Conservation (phyloP, 23 red algal species). For the Pyropia haitanensis region DNA sequence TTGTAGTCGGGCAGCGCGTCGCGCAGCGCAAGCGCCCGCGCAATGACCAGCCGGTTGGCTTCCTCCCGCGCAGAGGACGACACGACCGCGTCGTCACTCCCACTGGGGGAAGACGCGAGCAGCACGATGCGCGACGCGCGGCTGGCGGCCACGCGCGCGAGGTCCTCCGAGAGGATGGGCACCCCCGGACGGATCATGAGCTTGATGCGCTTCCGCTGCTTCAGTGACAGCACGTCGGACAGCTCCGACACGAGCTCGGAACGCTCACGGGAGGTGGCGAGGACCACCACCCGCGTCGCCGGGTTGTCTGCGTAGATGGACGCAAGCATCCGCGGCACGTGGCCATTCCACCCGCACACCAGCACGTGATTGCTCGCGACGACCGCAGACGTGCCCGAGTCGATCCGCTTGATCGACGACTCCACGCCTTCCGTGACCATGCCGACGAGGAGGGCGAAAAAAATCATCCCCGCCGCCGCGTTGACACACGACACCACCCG, state of each 20-base stretch:
- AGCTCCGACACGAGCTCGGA: slow-evolving; percentile 19
- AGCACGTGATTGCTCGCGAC: slow-evolving; percentile 37
- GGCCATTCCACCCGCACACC: slow-evolving; percentile 46
- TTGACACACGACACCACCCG: slow-evolving; percentile 23
- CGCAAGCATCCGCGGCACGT: slow-evolving; percentile 42
- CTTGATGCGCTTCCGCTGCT: slow-evolving; percentile 21
- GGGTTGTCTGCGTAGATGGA: slow-evolving; percentile 9
- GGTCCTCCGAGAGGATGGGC: slow-evolving; percentile 35
- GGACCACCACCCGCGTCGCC: slow-evolving; percentile 27
- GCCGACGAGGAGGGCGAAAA: slow-evolving; percentile 51
- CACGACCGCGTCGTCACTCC: slow-evolving; percentile 10
- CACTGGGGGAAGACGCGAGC: not conserved
- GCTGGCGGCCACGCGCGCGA: slow-evolving; percentile 26
- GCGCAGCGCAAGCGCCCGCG: slow-evolving; percentile 45
- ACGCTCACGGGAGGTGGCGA: slow-evolving; percentile 30
- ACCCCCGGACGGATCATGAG: slow-evolving; percentile 33
- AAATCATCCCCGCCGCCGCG: slow-evolving; percentile 43
- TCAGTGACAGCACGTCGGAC: slow-evolving; percentile 8
- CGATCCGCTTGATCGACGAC: slow-evolving; percentile 21
- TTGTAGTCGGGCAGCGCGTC: slow-evolving; percentile 31
- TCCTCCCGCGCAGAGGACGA: not conserved
- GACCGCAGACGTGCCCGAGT: slow-evolving; percentile 22
- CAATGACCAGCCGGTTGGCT: slow-evolving; percentile 24
- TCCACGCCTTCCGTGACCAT: slow-evolving; percentile 68
- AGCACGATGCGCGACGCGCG: slow-evolving; percentile 49